These are phyloP conservation scores for Penicillium sp. DNA, from an alignment of 2,329 filamentous ascomycete genomes.

Conservation along the genomic window DNA sequence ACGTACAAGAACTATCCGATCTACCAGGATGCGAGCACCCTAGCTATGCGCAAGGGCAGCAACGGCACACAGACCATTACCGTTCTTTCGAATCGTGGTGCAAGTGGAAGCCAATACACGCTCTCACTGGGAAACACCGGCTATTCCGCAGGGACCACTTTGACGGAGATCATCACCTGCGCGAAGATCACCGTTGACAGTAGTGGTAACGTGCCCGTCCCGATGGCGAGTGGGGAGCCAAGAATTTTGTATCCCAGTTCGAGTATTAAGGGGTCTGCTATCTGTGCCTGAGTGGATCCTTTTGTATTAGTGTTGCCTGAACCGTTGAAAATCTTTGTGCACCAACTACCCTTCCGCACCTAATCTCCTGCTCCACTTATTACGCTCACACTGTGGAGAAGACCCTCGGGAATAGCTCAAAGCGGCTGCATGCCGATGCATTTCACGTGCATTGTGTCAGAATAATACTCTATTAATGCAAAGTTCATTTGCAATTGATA, in stretches of 20 bases:
- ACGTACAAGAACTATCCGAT: slow-evolving; percentile 45
- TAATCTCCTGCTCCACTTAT: not conserved
- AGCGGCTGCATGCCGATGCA: not conserved
- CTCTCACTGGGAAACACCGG: slow-evolving; percentile 24
- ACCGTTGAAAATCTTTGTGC: not conserved
- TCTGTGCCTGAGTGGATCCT: slow-evolving; percentile 14
- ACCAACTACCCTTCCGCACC: not conserved
- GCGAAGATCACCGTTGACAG: slow-evolving; percentile 44
- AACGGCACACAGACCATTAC: slow-evolving; percentile 45
- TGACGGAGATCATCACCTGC: slow-evolving; percentile 42
- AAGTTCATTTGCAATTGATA: not conserved
- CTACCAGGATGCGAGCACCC: slow-evolving; percentile 45
- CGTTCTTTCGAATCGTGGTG: slow-evolving; percentile 49
- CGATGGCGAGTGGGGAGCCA: slow-evolving; percentile 48
- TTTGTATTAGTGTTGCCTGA: not conserved
- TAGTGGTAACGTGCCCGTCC: slow-evolving; percentile 47
- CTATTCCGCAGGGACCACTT: slow-evolving; percentile 21
- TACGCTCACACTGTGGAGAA: not conserved
- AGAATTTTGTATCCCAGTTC: slow-evolving; percentile 36
- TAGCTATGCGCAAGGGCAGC: slow-evolving; percentile 46
- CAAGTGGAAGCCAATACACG: slow-evolving; percentile 23
- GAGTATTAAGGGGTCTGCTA: slow-evolving; percentile 9
- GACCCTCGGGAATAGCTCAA: not conserved
- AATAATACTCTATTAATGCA: not conserved
- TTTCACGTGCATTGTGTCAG: not conserved